Conservation (phyloP, 148 eudicot genomes). For the Simmondsia chinensis region DNA sequence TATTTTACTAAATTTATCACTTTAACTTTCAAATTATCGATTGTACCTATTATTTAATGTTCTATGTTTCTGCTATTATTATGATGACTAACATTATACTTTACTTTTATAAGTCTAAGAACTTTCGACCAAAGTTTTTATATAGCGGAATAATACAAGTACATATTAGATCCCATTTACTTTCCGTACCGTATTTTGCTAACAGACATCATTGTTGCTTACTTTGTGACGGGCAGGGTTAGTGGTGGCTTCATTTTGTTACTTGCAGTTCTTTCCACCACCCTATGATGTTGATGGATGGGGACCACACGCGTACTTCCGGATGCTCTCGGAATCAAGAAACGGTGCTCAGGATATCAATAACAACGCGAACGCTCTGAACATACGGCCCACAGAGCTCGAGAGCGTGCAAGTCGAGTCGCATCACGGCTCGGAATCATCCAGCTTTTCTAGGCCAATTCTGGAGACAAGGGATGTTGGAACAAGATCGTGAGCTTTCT, state of each 20-base stretch:
- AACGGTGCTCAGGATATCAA: conserved; percentile 22
- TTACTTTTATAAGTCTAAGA: too few relatives aligned
- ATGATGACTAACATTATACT: too few relatives aligned
- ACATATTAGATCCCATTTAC: background rate
- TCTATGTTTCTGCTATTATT: too few relatives aligned
- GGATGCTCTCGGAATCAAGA: conserved; percentile 49
- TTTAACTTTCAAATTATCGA: too few relatives aligned
- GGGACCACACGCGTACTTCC: conserved; percentile 83
- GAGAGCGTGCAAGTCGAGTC: conserved; percentile 24
- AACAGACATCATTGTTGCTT: background rate
- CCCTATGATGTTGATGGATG: conserved; percentile 81
- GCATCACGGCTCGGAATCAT: conserved; percentile 6
- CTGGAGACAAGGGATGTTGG: conserved; percentile 35
- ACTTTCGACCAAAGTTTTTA: too few relatives aligned
- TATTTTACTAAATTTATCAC: too few relatives aligned
- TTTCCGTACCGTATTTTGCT: background rate
- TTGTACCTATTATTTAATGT: too few relatives aligned
- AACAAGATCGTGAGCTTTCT: conserved; percentile 16
- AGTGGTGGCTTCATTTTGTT: conserved; percentile 70
- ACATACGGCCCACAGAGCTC: conserved; percentile 25
- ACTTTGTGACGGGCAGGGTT: conserved; percentile 36
- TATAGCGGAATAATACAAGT: too few relatives aligned
- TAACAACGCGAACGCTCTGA: conserved; percentile 14
- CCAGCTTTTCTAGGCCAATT: conserved; percentile 24
- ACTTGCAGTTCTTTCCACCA: conserved; percentile 95